phyloP scores from a whole-genome alignment of 495 filamentous ascomycete genomes.

The Letharia columbiana region DNA sequence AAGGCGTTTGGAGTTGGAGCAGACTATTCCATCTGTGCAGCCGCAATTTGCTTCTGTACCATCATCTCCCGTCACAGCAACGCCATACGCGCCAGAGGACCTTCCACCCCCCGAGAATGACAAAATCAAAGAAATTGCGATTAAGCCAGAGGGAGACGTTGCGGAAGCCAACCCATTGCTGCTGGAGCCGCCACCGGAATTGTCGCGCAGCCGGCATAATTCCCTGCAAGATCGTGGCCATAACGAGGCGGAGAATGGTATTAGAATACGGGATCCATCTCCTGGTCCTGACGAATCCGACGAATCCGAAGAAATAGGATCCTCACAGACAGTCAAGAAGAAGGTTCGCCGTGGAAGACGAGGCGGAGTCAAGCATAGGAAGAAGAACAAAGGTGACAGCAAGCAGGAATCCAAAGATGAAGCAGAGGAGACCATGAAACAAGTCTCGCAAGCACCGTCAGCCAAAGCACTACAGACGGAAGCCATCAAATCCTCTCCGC shows the following conservation, averaged over 20 bases:
- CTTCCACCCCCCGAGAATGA: slow-evolving; percentile 32
- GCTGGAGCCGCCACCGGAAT: slow-evolving; percentile 17
- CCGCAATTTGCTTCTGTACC: slow-evolving; percentile 38
- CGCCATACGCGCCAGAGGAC: slow-evolving; percentile 27
- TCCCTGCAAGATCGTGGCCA: slow-evolving; percentile 20
- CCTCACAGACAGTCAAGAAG: slow-evolving; percentile 58
- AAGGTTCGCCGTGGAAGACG: slow-evolving; percentile 73
- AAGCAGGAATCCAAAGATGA: slow-evolving; percentile 36
- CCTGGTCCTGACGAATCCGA: slow-evolving; percentile 36
- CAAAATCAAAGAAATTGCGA: slow-evolving; percentile 29
- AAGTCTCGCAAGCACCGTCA: slow-evolving; percentile 38
- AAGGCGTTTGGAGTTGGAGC: slow-evolving; percentile 46
- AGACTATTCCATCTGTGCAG: slow-evolving; percentile 41
- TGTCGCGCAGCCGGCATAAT: slow-evolving; percentile 15
- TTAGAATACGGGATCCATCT: slow-evolving; percentile 41
- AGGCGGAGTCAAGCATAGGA: slow-evolving; percentile 68
- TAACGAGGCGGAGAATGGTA: slow-evolving; percentile 27
- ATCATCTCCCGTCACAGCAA: slow-evolving; percentile 34
- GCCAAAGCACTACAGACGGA: slow-evolving; percentile 50
- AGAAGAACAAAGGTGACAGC: slow-evolving; percentile 38
- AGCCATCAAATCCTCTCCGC: slow-evolving; percentile 23
- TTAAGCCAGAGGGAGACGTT: slow-evolving; percentile 24
- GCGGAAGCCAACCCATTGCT: slow-evolving; percentile 24
- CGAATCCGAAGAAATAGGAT: slow-evolving; percentile 33
- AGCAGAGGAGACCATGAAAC: slow-evolving; percentile 38